Evolutionary conservation across 257 asterid genomes (phyloP).

Genomic region (Phtheirospermum japonicum): DNA sequence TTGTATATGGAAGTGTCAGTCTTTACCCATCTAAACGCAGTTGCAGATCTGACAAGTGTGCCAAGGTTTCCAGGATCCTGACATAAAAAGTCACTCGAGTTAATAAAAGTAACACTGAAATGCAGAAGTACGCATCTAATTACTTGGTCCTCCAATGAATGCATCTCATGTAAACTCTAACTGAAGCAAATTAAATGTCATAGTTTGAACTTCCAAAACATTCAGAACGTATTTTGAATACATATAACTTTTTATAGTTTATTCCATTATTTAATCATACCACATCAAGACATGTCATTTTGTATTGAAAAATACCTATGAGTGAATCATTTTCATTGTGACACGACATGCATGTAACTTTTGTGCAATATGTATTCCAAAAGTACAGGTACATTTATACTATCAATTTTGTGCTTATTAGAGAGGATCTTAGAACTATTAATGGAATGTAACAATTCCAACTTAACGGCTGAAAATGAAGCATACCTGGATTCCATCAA

Average conservation of each 20-base stretch:
- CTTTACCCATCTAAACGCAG: constrained; percentile 91
- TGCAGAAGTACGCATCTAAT: background rate
- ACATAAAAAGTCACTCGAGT: constrained; percentile 26
- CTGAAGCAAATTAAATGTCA: constrained; percentile 5
- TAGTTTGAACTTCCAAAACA: constrained; percentile 14
- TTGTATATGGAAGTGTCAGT: background rate
- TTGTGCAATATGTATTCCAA: no score
- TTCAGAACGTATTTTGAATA: no score
- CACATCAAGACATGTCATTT: no score
- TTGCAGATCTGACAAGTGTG: constrained; percentile 81
- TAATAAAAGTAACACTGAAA: constrained; percentile 5
- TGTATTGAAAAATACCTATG: background rate
- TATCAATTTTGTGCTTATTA: no score
- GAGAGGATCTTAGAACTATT: constrained; percentile 5
- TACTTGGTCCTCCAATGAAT: constrained; percentile 16
- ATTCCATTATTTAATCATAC: no score
- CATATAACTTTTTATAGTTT: no score
- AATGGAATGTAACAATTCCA: background rate
- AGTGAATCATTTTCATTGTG: background rate
- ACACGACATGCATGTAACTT: no score
- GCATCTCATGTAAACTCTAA: no score
- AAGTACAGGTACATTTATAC: no score
- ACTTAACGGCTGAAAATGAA: constrained; percentile 4
- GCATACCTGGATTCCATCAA: constrained; percentile 86
- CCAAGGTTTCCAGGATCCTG: constrained; percentile 99